Conservation (phyloP, 106 monocot genomes). For the Triglochin maritima region DNA sequence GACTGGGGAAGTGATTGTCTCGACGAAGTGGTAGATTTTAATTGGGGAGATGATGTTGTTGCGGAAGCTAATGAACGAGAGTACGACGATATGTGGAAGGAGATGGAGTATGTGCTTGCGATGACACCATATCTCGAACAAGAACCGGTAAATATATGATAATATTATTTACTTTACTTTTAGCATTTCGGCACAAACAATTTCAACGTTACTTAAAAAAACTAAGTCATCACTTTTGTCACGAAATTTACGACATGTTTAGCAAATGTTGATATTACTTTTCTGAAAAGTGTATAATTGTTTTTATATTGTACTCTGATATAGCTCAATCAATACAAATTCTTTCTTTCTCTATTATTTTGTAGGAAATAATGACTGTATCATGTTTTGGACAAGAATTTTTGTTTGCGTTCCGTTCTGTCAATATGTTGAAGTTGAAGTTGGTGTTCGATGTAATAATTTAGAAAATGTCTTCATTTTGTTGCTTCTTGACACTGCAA, state of each 20-base stretch:
- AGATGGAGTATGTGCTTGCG: constrained; percentile 53
- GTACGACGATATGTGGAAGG: constrained; percentile 63
- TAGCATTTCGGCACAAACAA: not conserved
- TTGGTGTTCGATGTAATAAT: not conserved
- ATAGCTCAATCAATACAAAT: not conserved
- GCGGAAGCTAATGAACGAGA: constrained; percentile 24
- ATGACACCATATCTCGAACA: constrained; percentile 41
- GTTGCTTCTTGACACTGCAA: not conserved
- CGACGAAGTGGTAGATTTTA: constrained; percentile 30
- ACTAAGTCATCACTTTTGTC: not conserved
- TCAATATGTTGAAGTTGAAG: not conserved
- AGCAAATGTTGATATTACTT: not conserved
- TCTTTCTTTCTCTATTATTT: not conserved
- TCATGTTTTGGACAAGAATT: not conserved
- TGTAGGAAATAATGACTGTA: not conserved
- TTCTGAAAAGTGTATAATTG: not conserved
- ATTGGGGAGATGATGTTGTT: constrained; percentile 26
- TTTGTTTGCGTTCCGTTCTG: too few species aligned
- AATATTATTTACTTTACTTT: not conserved
- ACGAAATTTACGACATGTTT: not conserved
- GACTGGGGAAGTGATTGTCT: constrained; percentile 2
- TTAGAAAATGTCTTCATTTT: not conserved
- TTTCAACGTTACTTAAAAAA: not conserved
- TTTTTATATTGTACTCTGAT: not conserved
- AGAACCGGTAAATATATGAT: constrained; percentile 26